These are phyloP conservation scores for Phytophthora europaea DNA, from an alignment of 352 stramenopile genomes.

Conservation along the genomic window DNA sequence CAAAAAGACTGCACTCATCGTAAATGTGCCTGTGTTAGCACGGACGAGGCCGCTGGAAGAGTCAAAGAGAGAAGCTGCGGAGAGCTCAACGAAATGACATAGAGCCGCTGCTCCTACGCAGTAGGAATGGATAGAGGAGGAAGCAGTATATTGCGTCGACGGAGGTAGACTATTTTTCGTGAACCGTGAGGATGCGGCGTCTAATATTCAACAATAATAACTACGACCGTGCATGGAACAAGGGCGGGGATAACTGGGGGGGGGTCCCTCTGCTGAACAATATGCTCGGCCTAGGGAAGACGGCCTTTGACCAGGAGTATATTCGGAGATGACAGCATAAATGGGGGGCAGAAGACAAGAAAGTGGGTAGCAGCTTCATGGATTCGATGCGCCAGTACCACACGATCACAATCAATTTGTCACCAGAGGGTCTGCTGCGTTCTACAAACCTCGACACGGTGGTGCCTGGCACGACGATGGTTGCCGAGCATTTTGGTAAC, in stretches of 20 bases:
- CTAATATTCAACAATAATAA: constrained; percentile 4
- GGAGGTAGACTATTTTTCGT: constrained; percentile 8
- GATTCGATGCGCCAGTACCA: too few relatives aligned
- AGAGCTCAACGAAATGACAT: not conserved
- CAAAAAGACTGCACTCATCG: not conserved
- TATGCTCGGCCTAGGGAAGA: constrained; percentile 12
- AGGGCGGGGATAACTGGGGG: not conserved
- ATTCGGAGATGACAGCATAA: too few relatives aligned
- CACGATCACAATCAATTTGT: too few relatives aligned
- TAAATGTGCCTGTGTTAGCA: not conserved
- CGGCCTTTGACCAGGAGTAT: constrained; percentile 16
- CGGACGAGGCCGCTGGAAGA: not conserved
- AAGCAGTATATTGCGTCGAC: not conserved
- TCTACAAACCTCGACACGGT: too few relatives aligned
- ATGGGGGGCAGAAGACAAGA: too few relatives aligned
- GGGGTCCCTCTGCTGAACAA: constrained; percentile 20
- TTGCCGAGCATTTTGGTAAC: too few relatives aligned
- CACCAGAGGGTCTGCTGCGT: too few relatives aligned
- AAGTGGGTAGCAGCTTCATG: too few relatives aligned
- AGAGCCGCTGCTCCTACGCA: not conserved
- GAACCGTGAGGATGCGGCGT: constrained; percentile 6
- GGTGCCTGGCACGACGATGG: too few relatives aligned
- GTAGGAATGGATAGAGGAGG: not conserved
- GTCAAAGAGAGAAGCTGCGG: not conserved
- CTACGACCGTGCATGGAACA: constrained; percentile 9